Conservation (phyloP, 345 rosid genomes). For the Salix suchowensis region DNA sequence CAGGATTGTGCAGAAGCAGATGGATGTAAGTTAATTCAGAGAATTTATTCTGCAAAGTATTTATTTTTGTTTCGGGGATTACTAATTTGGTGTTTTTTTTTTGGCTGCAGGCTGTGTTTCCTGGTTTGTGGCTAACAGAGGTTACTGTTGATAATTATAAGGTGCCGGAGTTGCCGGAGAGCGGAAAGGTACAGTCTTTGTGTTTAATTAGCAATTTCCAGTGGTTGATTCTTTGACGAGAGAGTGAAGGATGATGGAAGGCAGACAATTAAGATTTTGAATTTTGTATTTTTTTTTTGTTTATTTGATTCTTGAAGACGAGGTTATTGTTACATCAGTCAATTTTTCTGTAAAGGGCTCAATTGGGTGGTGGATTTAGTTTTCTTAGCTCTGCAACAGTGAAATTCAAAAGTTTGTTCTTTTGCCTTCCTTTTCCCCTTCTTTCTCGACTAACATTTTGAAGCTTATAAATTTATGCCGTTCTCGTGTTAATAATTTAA, state of each 20-base stretch:
- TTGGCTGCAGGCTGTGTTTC: slow-evolving; percentile 49
- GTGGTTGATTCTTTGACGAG: slow-evolving; percentile 3
- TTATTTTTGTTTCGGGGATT: neutral
- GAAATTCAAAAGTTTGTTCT: neutral
- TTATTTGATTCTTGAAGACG: neutral
- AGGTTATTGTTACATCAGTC: neutral
- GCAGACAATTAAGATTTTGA: neutral
- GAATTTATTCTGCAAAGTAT: neutral
- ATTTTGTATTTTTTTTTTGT: neutral
- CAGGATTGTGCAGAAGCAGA: slow-evolving; percentile 51
- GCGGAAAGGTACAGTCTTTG: slow-evolving; percentile 44
- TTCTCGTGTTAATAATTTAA: neutral
- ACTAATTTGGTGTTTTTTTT: neutral
- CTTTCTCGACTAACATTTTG: neutral
- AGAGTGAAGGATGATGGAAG: slow-evolving; percentile 2
- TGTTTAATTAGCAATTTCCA: neutral
- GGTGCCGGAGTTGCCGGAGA: slow-evolving; percentile 51
- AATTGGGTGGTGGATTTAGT: neutral
- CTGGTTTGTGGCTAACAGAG: slow-evolving; percentile 68
- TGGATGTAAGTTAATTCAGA: slow-evolving; percentile 51
- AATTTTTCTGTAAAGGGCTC: neutral
- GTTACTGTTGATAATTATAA: slow-evolving; percentile 57
- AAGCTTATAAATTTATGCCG: neutral
- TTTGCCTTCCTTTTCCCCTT: neutral
- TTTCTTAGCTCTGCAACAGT: neutral